Base-by-base conservation (phyloP, 768 basidiomycete species). In the Naematelia aurantialba region DNA sequence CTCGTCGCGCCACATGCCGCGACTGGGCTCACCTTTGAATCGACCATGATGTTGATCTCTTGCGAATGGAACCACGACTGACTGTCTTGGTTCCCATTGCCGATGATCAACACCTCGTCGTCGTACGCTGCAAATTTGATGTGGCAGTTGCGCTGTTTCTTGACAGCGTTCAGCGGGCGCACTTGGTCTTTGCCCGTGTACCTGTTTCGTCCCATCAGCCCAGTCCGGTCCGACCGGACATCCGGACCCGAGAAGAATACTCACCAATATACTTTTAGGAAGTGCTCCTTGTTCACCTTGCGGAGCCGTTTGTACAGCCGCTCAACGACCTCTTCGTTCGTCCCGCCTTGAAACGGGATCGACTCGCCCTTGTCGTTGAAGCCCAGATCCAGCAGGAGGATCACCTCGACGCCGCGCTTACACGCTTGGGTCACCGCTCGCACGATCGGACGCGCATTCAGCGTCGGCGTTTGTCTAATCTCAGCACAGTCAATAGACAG, bases 111-210 rank as follows among this genome's bases (percentile, higher is more conserved):
- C 46, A 87, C 82, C 62, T 81, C 78, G 66, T 83, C 83, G 69
- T 88, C 87, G 59, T 87, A 81, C 31, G 82, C 79, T 78, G 86
- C 85, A 68, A 87, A 80, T 72, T 87, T 86, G 69, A 87, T 82
- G 64, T 88, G 87, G 69, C 87, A 88, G 71, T 86, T 88, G 22
- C 87, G 81, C 64, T 86, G 83, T 78, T 85, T 86, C 67, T 79
- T 76, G 27, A 83, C 81, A 11, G 87, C 86, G 58, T 85, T 85
- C 44, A 87, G 79, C 2, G 87, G 87, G 46, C 81, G 80, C 1
- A 80, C 81, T 76, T 86, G 84, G 67, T 87, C 86, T 70, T 84
- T 86, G 52, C 83, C 85, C 82, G 74, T 82, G 82, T 61, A 84
- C 81, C 61, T 79, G 76, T n/a, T n/a, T n/a, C n/a, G n/a, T n/a